Conservation (phyloP, 2,329 filamentous ascomycete genomes). For the Colletotrichum sp. region DNA sequence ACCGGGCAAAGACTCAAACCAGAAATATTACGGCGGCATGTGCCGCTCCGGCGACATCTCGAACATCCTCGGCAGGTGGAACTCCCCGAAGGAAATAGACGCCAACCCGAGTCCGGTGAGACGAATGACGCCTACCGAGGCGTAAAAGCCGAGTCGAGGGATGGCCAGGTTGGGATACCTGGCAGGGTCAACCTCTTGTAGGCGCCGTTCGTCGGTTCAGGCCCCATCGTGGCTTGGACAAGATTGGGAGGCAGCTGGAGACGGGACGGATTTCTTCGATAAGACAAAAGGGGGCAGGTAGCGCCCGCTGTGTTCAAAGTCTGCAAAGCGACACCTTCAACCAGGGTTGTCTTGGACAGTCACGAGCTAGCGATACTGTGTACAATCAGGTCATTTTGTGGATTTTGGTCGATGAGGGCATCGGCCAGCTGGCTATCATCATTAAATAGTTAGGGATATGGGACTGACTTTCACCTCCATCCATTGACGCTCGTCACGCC, state of each 20-base stretch:
- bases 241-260: constrained; percentile 9
- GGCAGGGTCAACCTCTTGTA: constrained; percentile 18
- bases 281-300: background rate
- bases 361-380: constrained; percentile 10
- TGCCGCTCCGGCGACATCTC: constrained; percentile 7
- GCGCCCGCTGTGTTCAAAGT: background rate
- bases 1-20: constrained; percentile 9
- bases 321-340: background rate
- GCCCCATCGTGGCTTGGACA: constrained; percentile 1
- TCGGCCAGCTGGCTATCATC: constrained; percentile 3
- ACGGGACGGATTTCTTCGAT: constrained; percentile 2
- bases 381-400: constrained; percentile 7
- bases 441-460: background rate
- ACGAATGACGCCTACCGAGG: constrained; percentile 13
- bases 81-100: constrained; percentile 22
- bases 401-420: constrained; percentile 7
- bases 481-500: background rate
- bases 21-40: background rate
- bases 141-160: constrained; percentile 21
- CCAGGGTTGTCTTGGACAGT: background rate
- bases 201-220: constrained; percentile 7
- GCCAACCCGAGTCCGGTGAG: constrained; percentile 8
- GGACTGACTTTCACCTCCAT: background rate
- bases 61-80: constrained; percentile 25
- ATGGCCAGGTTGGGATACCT: constrained; percentile 23